Base-by-base conservation (phyloP, 2,329 filamentous ascomycete species). In the Trichoderma gracile region DNA sequence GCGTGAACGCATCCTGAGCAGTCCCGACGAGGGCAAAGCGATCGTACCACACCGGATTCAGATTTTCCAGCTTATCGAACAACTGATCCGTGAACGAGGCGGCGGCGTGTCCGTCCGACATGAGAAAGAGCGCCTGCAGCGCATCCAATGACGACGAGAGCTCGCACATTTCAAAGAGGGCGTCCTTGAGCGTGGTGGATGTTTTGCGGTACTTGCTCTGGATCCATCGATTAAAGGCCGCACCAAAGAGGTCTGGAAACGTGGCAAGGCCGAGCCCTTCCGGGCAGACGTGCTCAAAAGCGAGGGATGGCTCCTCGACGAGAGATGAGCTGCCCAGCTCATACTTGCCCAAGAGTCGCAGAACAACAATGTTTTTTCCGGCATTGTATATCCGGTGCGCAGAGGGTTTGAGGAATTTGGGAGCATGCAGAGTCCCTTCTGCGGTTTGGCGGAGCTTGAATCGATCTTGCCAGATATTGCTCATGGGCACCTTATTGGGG, bases 331-430 rank as follows among this genome's bases (percentile, higher is more conserved):
- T 68, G 73, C 72, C 73, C 64, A 70, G 70, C 55, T 79, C 74
- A 66, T 84, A 80, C 63, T 83, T 80, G 46, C 87, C 86, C 12
- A 97, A 80, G 54, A 89, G 85, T 66, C 88, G 89, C n/a, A 97
- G 78, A 50, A 97, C 89, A 1, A 95, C 86, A 63, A 95, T 88
- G 70, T 90, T 96, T 76, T 97, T 97, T 0, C 94, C 94, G 1
- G 92, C 89, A 1, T 89, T 92, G 71, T 97, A 94, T 43, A 97
- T 92, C 67, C 88, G 90, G 25, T 80, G 78, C 0, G 86, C 86
- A 2, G 88, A 85, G 2, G 88, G 83, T 45, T 88, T 85, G 5
- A 97, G 81, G 68, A 97, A 97, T 3, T 78, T 82, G 0, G 94
- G 93, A 0, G 89, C 88, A 69, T 89, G 86, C 1, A 93, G 75